Base-by-base conservation (phyloP, 75 land plant genomes). In the Picea sitchensis region DNA sequence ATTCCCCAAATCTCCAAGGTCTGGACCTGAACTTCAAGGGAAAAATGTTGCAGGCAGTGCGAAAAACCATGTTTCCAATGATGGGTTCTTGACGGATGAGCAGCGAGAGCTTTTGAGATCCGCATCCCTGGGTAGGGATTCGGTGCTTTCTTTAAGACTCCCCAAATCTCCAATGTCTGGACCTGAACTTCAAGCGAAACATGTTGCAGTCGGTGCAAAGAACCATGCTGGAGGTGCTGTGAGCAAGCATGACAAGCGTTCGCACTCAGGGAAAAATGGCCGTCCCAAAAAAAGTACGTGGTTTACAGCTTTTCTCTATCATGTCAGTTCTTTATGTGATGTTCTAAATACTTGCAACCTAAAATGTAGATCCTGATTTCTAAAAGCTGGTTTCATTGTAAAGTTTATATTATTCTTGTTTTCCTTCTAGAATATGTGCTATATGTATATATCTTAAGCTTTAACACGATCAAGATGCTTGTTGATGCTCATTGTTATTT, bases 261-360 rank as follows among this genome's bases (percentile, higher is more conserved):
- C 90, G 17, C 80, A 81, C 83, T 84, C 94, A 65, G 83, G 82
- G 38, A 90, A 69, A 82, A 81, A 78, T 81, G 85, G 92, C 8
- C 84, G 82, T 57, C 94, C 92, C 20, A 88, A 92, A 73, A 92
- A 92, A 65, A 87, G 94, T 90, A 76, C 41, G 41, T 59, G 21
- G 44, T 41, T 41, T 41, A 41, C 44, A 2, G 44, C 44, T 41
- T 41, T 41, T 41, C 44, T 41, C 4, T 41, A 41, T 41, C 44
- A 41, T 41, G 44, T 4, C 4, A 41, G 3, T 2, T 41, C 44
- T 41, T 41, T 41, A 41, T 41, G 44, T 41, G 44, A 41, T 41
- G 44, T 41, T 41, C 44, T 3, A 41, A 41, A 4, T 41, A 41
- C 44, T 4, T 41, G 44, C 44, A 41, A 41, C 44, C 4, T 41